A percentile compares a stretch with the other conserved stretches of the same genome.
phyloP scores from a whole-genome alignment of 768 basidiomycete species.

The Amanita fuliginea region DNA sequence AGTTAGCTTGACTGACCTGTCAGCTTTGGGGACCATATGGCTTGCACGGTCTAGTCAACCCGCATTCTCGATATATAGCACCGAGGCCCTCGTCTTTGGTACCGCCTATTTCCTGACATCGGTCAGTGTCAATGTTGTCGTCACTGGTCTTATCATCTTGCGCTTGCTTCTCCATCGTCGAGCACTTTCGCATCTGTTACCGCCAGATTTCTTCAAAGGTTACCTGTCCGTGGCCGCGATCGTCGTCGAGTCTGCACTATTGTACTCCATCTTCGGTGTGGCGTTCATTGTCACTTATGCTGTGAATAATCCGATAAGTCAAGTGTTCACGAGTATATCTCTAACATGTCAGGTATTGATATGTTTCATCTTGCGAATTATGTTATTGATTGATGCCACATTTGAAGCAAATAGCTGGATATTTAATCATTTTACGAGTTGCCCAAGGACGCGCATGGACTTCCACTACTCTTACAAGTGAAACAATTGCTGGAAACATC shows the following conservation, averaged over 20 bases:
- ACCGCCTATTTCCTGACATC: slow-evolving; percentile 21
- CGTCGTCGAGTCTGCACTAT: slow-evolving; percentile 24
- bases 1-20: not conserved
- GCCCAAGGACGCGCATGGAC: slow-evolving; percentile 35
- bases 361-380: not conserved
- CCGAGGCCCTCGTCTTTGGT: slow-evolving; percentile 13
- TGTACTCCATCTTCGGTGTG: slow-evolving; percentile 21
- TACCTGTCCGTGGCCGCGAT: slow-evolving; percentile 21
- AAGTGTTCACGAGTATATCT: slow-evolving; percentile 16
- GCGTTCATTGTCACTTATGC: slow-evolving; percentile 23
- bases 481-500: not conserved
- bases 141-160: slow-evolving; percentile 19
- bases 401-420: slow-evolving; percentile 22
- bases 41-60: slow-evolving; percentile 8
- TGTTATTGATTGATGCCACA: not conserved
- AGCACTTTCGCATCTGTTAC: slow-evolving; percentile 15
- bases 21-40: not conserved
- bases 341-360: not conserved
- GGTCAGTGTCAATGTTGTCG: slow-evolving; percentile 19
- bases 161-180: slow-evolving; percentile 18
- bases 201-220: slow-evolving; percentile 13
- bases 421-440: slow-evolving; percentile 36
- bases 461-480: slow-evolving; percentile 13
- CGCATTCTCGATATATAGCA: slow-evolving; percentile 18
- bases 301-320: slow-evolving; percentile 18